These are phyloP conservation scores for Globisporangium orthogonon DNA, from an alignment of 352 stramenopile genomes.

Conservation along the genomic window DNA sequence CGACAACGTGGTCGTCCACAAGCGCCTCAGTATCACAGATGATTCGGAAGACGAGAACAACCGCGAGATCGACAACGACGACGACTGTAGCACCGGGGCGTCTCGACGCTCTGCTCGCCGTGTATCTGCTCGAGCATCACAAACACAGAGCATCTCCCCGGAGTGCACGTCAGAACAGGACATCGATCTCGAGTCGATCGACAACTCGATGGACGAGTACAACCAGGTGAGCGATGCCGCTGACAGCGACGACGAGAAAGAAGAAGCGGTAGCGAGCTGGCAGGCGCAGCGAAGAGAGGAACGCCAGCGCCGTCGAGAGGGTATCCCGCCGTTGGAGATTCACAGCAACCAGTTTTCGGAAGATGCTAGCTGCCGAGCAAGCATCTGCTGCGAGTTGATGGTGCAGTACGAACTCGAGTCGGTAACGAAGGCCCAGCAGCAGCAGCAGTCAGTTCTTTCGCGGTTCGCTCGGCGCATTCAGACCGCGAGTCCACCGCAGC, in stretches of 20 bases:
- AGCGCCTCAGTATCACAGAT: neutral
- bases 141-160: constrained; percentile 13
- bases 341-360: neutral
- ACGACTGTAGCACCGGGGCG: neutral
- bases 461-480: constrained; percentile 2
- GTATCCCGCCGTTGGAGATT: neutral
- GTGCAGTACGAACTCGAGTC: constrained; percentile 33
- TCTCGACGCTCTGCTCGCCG: neutral
- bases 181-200: constrained; percentile 5
- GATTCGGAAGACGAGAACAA: constrained; percentile 6
- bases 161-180: constrained; percentile 5
- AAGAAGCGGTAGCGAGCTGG: neutral
- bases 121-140: too few species aligned
- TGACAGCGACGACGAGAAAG: neutral
- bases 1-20: constrained; percentile 5
- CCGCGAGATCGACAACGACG: constrained; percentile 1
- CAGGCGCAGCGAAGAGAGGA: constrained; percentile 4
- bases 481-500: neutral
- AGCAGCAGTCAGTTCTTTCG: constrained; percentile 3
- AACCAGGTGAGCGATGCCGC: neutral
- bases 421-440: constrained; percentile 13
- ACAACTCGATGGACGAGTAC: neutral
- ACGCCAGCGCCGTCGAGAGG: neutral
- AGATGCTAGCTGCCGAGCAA: constrained; percentile 3
- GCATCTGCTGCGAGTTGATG: constrained; percentile 25